phyloP scores from a whole-genome alignment of 1,139 yeast species.

The Meyerozyma carpophila region DNA sequence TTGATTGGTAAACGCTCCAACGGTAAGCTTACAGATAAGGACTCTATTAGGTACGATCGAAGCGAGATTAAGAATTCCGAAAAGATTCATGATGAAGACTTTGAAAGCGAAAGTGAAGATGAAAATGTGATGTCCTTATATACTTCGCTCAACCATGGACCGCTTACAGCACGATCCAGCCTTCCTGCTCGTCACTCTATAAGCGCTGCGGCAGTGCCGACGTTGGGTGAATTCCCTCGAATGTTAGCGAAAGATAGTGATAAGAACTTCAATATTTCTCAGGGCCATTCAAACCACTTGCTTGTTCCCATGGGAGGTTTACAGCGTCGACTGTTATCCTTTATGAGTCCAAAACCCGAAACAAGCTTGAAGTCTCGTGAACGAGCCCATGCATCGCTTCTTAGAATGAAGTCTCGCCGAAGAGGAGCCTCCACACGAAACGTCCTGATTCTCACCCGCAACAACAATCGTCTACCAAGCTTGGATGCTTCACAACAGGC shows the following conservation, averaged over 20 bases:
- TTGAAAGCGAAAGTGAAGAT: conserved; percentile 44
- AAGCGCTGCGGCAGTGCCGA: conserved; percentile 28
- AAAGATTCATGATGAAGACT: conserved; percentile 17
- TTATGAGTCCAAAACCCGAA: conserved; percentile 4
- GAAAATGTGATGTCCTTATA: conserved; percentile 50
- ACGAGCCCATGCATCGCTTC: conserved; percentile 62
- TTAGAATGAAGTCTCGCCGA: conserved; percentile 57
- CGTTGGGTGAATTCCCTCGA: conserved; percentile 41
- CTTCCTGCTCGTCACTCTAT: conserved; percentile 16
- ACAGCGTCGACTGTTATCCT: background rate
- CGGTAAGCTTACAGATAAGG: conserved; percentile 1
- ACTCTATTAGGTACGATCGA: background rate
- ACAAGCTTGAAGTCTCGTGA: conserved; percentile 45
- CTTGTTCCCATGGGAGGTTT: conserved; percentile 8
- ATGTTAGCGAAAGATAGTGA: conserved; percentile 25
- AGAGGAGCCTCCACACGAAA: conserved; percentile 43
- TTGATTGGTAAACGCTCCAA: conserved; percentile 14
- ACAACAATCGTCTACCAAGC: conserved; percentile 19
- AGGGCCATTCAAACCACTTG: conserved; percentile 20
- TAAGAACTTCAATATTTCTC: background rate
- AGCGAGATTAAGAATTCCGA: conserved; percentile 6
- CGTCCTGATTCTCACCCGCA: conserved; percentile 23
- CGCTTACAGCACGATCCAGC: background rate
- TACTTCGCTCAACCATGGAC: conserved; percentile 30
- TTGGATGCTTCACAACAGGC: conserved; percentile 11